Base-by-base conservation (phyloP, 495 filamentous ascomycete genomes). In the Aspergillus biplanus region DNA sequence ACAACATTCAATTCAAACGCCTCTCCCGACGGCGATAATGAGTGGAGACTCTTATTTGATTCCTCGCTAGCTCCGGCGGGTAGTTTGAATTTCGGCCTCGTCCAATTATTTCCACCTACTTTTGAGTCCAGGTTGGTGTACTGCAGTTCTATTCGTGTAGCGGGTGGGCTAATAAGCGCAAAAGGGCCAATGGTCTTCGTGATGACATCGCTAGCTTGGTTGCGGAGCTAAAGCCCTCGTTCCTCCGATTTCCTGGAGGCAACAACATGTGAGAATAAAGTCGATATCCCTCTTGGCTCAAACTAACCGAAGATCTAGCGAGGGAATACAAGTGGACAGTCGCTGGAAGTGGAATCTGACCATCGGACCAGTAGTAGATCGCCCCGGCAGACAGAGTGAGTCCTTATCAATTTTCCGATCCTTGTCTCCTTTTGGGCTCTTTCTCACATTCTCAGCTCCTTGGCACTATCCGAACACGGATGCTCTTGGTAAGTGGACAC, bases 321-420 rank as follows among this genome's bases (percentile, higher is more conserved):
- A 77, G 55, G 75, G 75, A 1, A 52, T 77, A 5, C 6, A 73
- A 31, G 61, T 77, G 52, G 68, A 73, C 12, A 69, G 75, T 48
- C 78, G 80, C 64, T 91, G 88, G 87, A 82, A 85, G 48, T 91
- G 89, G 89, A 87, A 89, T 66, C 76, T 84, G 58, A 89, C 87
- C 3, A 83, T 91, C 52, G 89, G 89, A 0, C 83, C 85, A 0
- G 75, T 90, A 3, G 85, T 82, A 33, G 73, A 89, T 50, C 80
- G 89, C 8, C 85, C 87, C 0, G 88, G 88, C 35, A 78, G 85
- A 61, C 72, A 83, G 4, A 60, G 68, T 67, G 39, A 56, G 64
- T 59, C 4, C n/a, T n/a, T 21, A 9, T 27, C 47, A 27, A 1
- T 50, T 31, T 21, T 7, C 33, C 21, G 7, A 31, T 15, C 27